Conservation (phyloP, 805 yeast genomes). For the Hanseniaspora meyeri region DNA sequence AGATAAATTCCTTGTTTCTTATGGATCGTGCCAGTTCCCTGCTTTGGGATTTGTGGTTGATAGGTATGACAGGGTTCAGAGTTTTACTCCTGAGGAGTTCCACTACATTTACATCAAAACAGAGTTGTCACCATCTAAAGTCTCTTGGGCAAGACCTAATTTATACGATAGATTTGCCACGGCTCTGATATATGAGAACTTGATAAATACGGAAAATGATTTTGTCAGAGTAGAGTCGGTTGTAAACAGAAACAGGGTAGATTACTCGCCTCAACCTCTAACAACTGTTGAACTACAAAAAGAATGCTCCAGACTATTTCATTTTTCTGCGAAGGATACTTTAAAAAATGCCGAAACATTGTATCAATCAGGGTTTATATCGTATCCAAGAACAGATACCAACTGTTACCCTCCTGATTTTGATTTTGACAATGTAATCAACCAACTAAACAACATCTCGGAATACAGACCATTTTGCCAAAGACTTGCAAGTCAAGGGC, state of each 20-base stretch:
- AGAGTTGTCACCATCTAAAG: conserved; percentile 28
- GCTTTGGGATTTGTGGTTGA: conserved; percentile 94
- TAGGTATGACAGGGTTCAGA: conserved; percentile 60
- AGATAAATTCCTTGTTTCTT: conserved; percentile 35
- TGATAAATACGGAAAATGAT: conserved; percentile 33
- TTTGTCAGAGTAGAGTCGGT: not conserved
- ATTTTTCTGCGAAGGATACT: conserved; percentile 67
- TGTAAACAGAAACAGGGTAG: conserved; percentile 19
- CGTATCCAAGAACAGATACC: conserved; percentile 97
- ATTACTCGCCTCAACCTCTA: conserved; percentile 76
- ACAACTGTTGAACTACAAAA: conserved; percentile 92
- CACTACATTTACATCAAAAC: conserved; percentile 58
- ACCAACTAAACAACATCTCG: conserved; percentile 39
- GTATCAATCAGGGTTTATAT: conserved; percentile 73
- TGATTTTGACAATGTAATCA: conserved; percentile 53
- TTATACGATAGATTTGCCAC: conserved; percentile 64
- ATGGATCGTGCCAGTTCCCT: conserved; percentile 94
- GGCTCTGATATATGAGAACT: conserved; percentile 51
- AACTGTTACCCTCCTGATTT: conserved; percentile 68
- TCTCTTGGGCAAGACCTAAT: conserved; percentile 62
- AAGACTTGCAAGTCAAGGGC: conserved; percentile 27
- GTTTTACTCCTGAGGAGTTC: conserved; percentile 63
- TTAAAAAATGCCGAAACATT: conserved; percentile 70
- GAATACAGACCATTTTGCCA: conserved; percentile 66
- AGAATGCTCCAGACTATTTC: conserved; percentile 62